Evolutionary conservation across 305 asterid genomes (phyloP).

Genomic region (Fraxinus sp.): DNA sequence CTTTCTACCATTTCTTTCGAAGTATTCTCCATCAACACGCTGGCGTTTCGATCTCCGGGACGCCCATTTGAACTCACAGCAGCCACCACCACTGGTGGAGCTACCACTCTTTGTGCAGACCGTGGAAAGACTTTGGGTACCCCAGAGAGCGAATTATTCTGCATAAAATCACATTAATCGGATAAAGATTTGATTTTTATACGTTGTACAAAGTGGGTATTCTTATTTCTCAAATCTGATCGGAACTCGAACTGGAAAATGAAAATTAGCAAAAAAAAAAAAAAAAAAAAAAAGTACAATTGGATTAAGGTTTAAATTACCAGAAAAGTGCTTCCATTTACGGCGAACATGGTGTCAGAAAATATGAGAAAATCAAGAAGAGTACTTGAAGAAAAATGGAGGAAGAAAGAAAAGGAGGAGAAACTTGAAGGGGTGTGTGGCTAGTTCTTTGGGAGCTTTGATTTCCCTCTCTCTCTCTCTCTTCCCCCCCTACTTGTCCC

Average conservation of each 20-base stretch:
- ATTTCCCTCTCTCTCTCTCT: not conserved
- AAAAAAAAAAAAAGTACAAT: not conserved
- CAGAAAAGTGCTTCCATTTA: constrained; percentile 57
- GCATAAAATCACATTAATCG: constrained; percentile 17
- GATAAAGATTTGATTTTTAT: not conserved
- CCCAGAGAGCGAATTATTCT: constrained; percentile 39
- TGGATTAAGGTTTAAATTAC: constrained; percentile 31
- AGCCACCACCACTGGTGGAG: constrained; percentile 32
- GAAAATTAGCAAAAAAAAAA: not conserved
- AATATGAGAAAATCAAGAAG: constrained; percentile 5
- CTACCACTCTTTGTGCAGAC: constrained; percentile 41
- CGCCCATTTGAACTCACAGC: constrained; percentile 38
- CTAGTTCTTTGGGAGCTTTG: not conserved
- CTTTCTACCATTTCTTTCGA: constrained; percentile 33
- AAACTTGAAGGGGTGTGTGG: not conserved
- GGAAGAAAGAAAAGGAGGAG: constrained; percentile 6
- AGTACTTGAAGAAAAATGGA: not conserved
- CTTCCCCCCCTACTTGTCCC: constrained; percentile 5
- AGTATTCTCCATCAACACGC: constrained; percentile 38
- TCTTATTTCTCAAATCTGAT: constrained; percentile 13
- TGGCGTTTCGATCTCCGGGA: constrained; percentile 35
- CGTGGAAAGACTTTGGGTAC: constrained; percentile 30
- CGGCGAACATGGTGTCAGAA: constrained; percentile 55
- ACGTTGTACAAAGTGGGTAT: constrained; percentile 17
- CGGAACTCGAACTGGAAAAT: not conserved